These are phyloP conservation scores for Xylaria sp. DNA, from an alignment of 2,329 filamentous ascomycete genomes.

Conservation along the genomic window DNA sequence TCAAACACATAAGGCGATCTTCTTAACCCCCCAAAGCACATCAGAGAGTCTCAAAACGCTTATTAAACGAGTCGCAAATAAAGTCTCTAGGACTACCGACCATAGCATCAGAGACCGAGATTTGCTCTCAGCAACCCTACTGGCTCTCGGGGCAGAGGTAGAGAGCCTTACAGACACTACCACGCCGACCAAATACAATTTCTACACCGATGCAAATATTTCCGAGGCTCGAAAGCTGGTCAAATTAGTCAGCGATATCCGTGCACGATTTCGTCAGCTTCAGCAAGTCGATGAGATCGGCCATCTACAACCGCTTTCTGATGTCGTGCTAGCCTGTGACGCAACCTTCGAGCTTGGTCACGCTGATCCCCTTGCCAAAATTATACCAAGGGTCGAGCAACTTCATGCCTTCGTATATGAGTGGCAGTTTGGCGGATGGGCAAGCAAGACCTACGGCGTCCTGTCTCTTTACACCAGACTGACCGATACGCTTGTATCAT, in stretches of 20 bases:
- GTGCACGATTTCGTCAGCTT: slow-evolving; percentile 74
- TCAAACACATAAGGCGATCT: slow-evolving; percentile 61
- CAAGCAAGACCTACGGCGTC: slow-evolving; percentile 78
- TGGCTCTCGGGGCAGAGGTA: slow-evolving; percentile 68
- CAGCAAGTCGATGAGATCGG: slow-evolving; percentile 68
- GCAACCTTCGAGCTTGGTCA: slow-evolving; percentile 77
- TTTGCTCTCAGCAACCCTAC: slow-evolving; percentile 69
- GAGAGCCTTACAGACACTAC: slow-evolving; percentile 49
- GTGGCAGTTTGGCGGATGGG: slow-evolving; percentile 88
- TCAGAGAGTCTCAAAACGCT: slow-evolving; percentile 51
- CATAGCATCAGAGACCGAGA: slow-evolving; percentile 52
- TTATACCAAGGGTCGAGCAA: slow-evolving; percentile 86
- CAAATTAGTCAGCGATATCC: slow-evolving; percentile 69
- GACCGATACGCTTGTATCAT: slow-evolving; percentile 81
- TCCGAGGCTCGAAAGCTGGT: slow-evolving; percentile 77
- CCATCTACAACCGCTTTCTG: slow-evolving; percentile 76
- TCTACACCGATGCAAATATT: slow-evolving; percentile 84
- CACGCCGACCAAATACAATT: slow-evolving; percentile 70
- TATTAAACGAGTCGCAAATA: slow-evolving; percentile 51
- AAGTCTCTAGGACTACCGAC: slow-evolving; percentile 41
- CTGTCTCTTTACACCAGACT: slow-evolving; percentile 74
- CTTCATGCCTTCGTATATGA: slow-evolving; percentile 85
- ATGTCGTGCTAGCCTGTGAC: slow-evolving; percentile 77
- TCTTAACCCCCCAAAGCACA: slow-evolving; percentile 51
- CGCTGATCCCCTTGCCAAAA: slow-evolving; percentile 82